A percentile compares a stretch with the other conserved stretches of the same genome.
These are phyloP conservation scores for Dioscorea cayenensis DNA, from an alignment of 116 monocot genomes.

Conservation along the genomic window DNA sequence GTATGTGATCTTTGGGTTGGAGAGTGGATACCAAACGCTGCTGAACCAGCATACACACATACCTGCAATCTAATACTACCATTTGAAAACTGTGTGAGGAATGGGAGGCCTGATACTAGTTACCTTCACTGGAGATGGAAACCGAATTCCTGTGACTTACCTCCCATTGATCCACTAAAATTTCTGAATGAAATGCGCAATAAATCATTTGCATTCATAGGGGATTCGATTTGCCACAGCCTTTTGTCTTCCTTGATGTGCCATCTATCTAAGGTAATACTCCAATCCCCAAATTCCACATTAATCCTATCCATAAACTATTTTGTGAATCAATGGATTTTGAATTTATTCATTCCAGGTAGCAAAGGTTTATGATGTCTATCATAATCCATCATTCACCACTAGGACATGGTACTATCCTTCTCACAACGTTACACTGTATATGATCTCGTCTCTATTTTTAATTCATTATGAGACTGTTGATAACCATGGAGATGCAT, in stretches of 20 bases:
- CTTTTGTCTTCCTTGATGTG: not conserved
- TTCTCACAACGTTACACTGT: conserved; percentile 52
- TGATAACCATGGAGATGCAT: conserved; percentile 29
- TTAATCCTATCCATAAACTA: no score
- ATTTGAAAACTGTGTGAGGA: conserved; percentile 54
- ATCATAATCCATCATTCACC: conserved; percentile 40
- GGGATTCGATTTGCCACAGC: not conserved
- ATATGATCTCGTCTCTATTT: conserved; percentile 68
- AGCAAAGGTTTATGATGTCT: conserved; percentile 41
- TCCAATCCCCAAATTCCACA: no score
- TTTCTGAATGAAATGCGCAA: not conserved
- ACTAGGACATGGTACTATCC: conserved; percentile 43
- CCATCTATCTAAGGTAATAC: not conserved
- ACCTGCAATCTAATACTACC: conserved; percentile 40
- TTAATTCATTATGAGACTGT: conserved; percentile 36
- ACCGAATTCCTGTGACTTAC: conserved; percentile 39
- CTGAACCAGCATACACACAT: conserved; percentile 52
- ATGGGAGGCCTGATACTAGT: conserved; percentile 45
- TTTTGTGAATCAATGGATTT: no score
- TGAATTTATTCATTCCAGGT: conserved; percentile 25
- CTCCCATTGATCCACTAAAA: conserved; percentile 16
- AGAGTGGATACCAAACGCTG: conserved; percentile 46
- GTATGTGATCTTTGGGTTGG: conserved; percentile 47
- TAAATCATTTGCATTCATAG: not conserved
- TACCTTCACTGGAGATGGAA: conserved; percentile 69